phyloP scores from a whole-genome alignment of 2,329 filamentous ascomycete genomes.

The Penicillium olsonii region DNA sequence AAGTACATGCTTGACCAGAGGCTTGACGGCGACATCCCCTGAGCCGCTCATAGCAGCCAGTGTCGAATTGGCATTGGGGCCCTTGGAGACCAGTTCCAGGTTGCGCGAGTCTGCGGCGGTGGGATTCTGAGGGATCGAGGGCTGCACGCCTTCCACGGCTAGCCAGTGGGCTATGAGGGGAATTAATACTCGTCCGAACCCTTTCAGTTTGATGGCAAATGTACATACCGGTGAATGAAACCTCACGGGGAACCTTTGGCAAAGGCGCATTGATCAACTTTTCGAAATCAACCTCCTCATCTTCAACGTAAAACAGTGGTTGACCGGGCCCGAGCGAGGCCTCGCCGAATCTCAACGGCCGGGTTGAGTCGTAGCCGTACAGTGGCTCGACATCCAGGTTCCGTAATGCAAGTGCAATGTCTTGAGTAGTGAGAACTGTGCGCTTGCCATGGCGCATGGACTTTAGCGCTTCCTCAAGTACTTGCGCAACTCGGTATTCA shows the following conservation, averaged over 20 bases:
- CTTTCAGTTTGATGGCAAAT: not conserved
- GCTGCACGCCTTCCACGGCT: constrained; percentile 94
- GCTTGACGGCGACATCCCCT: constrained; percentile 81
- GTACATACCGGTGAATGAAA: constrained; percentile 78
- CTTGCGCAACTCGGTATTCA: constrained; percentile 90
- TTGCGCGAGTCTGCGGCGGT: constrained; percentile 79
- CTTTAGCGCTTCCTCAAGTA: constrained; percentile 89
- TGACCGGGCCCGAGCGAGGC: constrained; percentile 91
- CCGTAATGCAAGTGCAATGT: constrained; percentile 81
- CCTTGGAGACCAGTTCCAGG: constrained; percentile 86
- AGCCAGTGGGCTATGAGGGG: constrained; percentile 79
- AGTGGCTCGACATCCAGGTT: constrained; percentile 91
- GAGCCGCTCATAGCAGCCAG: constrained; percentile 80
- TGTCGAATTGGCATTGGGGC: constrained; percentile 81
- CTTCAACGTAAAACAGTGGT: constrained; percentile 94
- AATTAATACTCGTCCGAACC: constrained; percentile 10
- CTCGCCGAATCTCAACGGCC: constrained; percentile 87
- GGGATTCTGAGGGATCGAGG: constrained; percentile 94
- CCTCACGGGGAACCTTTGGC: constrained; percentile 90
- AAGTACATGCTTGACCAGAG: constrained; percentile 91
- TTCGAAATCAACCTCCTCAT: constrained; percentile 98
- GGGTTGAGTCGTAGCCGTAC: constrained; percentile 92
- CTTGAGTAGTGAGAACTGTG: constrained; percentile 83
- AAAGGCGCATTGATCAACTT: constrained; percentile 96
- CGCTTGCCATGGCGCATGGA: constrained; percentile 92